These are phyloP conservation scores for Phalaenopsis equestris DNA, from an alignment of 106 monocot genomes.

Conservation along the genomic window DNA sequence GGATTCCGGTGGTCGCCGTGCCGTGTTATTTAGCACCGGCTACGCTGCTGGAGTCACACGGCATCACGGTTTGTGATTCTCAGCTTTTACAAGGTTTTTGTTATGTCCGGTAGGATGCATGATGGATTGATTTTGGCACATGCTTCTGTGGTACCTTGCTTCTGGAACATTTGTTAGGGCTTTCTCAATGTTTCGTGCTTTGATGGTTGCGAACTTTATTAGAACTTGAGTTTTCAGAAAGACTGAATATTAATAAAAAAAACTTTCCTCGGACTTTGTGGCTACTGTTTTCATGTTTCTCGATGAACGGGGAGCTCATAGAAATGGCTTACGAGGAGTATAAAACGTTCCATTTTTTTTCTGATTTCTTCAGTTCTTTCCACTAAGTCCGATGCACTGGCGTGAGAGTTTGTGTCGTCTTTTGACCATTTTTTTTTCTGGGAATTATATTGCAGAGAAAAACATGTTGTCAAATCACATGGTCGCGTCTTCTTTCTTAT, in stretches of 20 bases:
- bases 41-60: conserved; percentile 9
- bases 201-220: not conserved
- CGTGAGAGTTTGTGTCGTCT: not conserved
- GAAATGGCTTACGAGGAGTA: not conserved
- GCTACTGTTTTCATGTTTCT: not conserved
- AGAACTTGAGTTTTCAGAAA: not conserved
- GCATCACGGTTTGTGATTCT: conserved; percentile 19
- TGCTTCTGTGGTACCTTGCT: not conserved
- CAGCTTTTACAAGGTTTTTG: not conserved
- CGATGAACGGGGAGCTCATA: not conserved
- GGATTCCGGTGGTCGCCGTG: conserved; percentile 17
- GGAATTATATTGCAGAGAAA: not conserved
- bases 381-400: not conserved
- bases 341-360: not conserved
- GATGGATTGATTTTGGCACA: not conserved
- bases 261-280: not conserved
- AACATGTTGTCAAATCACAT: not conserved
- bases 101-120: not conserved
- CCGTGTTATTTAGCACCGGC: conserved; percentile 21
- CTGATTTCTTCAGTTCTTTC: not conserved
- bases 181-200: not conserved
- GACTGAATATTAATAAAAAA: not conserved
- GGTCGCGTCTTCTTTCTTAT: no score
- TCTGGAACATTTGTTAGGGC: not conserved
- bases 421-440: not conserved